Conservation (phyloP, 2,329 filamentous ascomycete species). For the Sporothrix pallida region DNA sequence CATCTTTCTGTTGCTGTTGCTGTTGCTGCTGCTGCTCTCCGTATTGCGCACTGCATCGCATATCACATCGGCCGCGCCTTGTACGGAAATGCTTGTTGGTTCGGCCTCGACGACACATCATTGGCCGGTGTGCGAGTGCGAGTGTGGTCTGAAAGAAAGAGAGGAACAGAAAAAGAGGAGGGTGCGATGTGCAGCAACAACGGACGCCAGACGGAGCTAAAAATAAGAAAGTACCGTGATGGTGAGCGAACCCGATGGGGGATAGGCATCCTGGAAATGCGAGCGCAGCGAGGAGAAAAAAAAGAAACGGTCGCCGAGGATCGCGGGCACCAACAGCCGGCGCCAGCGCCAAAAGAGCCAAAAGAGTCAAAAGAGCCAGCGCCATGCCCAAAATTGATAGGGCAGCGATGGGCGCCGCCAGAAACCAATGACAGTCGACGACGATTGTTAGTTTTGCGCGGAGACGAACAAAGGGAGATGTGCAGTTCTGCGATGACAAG, state of each 20-base stretch:
- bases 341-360: background rate
- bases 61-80: too few species aligned
- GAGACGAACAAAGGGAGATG: background rate
- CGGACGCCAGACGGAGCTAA: background rate
- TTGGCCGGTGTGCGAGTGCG: conserved; percentile 5
- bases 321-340: conserved; percentile 23
- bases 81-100: background rate
- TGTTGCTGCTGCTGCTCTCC: background rate
- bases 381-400: too few species aligned
- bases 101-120: background rate
- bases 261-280: background rate
- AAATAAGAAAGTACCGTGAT: conserved; percentile 7
- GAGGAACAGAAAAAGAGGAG: background rate
- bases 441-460: background rate
- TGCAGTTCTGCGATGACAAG: background rate
- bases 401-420: too few species aligned
- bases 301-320: conserved; percentile 22
- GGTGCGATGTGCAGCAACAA: background rate
- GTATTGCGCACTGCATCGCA: too few species aligned
- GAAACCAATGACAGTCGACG: background rate
- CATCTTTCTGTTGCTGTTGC: background rate
- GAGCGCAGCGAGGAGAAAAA: background rate
- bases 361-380: too few species aligned
- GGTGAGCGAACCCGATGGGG: background rate
- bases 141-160: too few species aligned